phyloP scores from a whole-genome alignment of 768 basidiomycete genomes.

The Thelephora ganbajun region DNA sequence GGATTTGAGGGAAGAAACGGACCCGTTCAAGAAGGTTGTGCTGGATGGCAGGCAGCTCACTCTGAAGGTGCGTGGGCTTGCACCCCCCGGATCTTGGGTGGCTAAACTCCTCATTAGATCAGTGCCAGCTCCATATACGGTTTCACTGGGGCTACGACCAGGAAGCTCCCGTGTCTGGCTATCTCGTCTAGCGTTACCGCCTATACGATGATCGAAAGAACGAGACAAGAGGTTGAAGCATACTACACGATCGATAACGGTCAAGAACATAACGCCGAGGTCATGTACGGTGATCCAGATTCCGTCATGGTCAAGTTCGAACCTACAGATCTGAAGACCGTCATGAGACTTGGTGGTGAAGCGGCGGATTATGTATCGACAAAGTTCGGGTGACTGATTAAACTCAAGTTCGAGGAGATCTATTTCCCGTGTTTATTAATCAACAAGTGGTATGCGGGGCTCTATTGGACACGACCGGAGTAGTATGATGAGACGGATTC shows the following conservation, averaged over 20 bases:
- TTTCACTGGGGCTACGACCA: slow-evolving; percentile 95
- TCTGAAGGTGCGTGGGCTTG: slow-evolving; percentile 50
- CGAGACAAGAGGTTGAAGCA: slow-evolving; percentile 88
- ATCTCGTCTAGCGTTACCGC: slow-evolving; percentile 94
- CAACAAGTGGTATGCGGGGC: slow-evolving; percentile 93
- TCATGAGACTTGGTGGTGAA: slow-evolving; percentile 87
- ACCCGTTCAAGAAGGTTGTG: slow-evolving; percentile 94
- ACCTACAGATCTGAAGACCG: slow-evolving; percentile 67
- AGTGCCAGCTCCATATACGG: slow-evolving; percentile 99
- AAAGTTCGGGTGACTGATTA: slow-evolving; percentile 92
- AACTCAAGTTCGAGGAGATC: slow-evolving; percentile 98
- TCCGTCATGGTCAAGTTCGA: slow-evolving; percentile 99
- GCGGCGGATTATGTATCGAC: slow-evolving; percentile 84
- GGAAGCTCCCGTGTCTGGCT: slow-evolving; percentile 88
- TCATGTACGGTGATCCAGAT: slow-evolving; percentile 98
- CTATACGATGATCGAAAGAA: slow-evolving; percentile 98
- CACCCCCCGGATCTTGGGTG: neutral
- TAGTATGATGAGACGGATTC: slow-evolving; percentile 99
- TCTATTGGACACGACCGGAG: slow-evolving; percentile 93
- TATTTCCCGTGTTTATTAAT: slow-evolving; percentile 98
- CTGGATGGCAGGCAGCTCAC: slow-evolving; percentile 95
- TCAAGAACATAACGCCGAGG: slow-evolving; percentile 73
- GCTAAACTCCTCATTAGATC: slow-evolving; percentile 40
- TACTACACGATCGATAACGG: slow-evolving; percentile 82
- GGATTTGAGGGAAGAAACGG: slow-evolving; percentile 92